Percentiles rank a stretch among this genome's conserved stretches.
These are phyloP conservation scores for Claviceps quebecensis DNA, from an alignment of 2,329 filamentous ascomycete species.

Conservation along the genomic window DNA sequence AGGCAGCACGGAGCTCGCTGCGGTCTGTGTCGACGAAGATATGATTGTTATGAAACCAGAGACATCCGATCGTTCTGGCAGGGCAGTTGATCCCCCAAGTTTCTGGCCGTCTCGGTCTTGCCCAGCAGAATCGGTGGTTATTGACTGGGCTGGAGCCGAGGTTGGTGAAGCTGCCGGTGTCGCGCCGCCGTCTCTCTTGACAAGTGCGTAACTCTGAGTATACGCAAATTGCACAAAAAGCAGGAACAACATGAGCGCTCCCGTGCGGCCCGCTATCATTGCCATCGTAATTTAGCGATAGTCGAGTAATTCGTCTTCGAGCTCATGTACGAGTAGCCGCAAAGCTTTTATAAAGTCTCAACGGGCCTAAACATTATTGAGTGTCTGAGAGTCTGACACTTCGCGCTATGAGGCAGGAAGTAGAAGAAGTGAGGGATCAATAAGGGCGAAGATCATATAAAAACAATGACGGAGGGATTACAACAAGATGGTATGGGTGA, in stretches of 20 bases:
- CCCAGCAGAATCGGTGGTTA: not conserved
- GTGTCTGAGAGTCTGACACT: not conserved
- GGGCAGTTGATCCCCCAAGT: not conserved
- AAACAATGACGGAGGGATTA: constrained; percentile 2
- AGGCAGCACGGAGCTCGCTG: constrained; percentile 1
- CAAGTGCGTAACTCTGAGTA: constrained; percentile 19
- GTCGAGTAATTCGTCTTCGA: constrained; percentile 1
- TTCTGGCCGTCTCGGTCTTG: not conserved
- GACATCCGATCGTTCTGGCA: not conserved
- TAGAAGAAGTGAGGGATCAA: not conserved
- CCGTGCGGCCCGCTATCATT: constrained; percentile 18
- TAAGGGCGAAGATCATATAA: not conserved
- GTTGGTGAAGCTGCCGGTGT: constrained; percentile 1
- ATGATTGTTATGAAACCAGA: not conserved
- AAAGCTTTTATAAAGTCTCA: constrained; percentile 9
- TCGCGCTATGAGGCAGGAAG: not conserved
- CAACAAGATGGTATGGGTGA: not conserved
- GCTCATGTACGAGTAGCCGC: constrained; percentile 7
- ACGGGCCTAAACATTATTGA: constrained; percentile 10
- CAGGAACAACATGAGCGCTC: constrained; percentile 25
- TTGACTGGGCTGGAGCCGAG: not conserved
- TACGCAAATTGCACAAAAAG: constrained; percentile 23
- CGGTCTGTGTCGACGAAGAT: not conserved
- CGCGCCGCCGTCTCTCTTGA: constrained; percentile 20
- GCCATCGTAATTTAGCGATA: constrained; percentile 18